Base-by-base conservation (phyloP, 768 basidiomycete genomes). In the Hypsizygus marmoreus region DNA sequence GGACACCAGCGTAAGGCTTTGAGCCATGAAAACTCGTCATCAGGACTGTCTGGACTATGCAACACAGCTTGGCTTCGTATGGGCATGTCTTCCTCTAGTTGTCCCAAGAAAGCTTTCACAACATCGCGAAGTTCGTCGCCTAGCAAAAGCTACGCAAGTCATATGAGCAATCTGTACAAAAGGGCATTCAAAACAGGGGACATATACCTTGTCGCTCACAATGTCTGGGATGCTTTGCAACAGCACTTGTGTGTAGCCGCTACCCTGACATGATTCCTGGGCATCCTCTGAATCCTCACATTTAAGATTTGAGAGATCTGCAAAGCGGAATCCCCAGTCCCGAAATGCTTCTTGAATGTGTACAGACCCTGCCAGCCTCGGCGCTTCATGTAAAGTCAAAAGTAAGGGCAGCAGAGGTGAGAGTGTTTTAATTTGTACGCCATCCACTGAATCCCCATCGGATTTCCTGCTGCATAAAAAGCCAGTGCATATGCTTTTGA, bases 1-100 rank as follows among this genome's bases (percentile, higher is more conserved):
- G 97, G 97, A 63, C 90, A 94, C 75, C 80, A 83, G 19, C 89
- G 80, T 30, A 95, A 63, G 34, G 82, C 84, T 58, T 77, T 80
- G 57, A 88, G 66, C 92, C 91, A 91, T 59, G 58, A 40, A 46
- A 69, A 66, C 38, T 69, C 67, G 32, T 60, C 65, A 23, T 57
- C 58, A 29, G 59, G 56, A 13, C 59, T 54, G 9, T 55, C 43
- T 29, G n/a, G n/a, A n/a, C n/a, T n/a, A n/a, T n/a, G n/a, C n/a
- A n/a, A n/a, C n/a, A n/a, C n/a, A n/a, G n/a, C n/a, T n/a, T n/a
- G n/a, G n/a, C n/a, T n/a, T n/a, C n/a, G n/a, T n/a, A 50, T n/a
- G 42, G 61, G 59, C 49, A 66, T 60, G 43, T 81, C 77, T 33
- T 64, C 65, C 54, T 86, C 79, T 24, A 86, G 62, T 54, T 79